Base-by-base conservation (phyloP, 352 stramenopile genomes). In the Thraustotheca clavata region DNA sequence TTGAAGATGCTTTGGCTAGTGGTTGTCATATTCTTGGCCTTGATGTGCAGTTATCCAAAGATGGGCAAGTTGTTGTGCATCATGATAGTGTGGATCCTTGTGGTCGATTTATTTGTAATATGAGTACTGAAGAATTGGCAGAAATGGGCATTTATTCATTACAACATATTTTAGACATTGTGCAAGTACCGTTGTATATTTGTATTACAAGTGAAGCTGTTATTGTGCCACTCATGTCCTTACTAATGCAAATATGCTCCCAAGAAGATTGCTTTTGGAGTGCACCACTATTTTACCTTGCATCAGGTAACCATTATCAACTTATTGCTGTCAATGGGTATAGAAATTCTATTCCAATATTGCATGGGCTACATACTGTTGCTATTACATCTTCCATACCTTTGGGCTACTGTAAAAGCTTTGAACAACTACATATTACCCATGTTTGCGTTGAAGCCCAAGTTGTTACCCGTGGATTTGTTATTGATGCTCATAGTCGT, bases 241-340 rank as follows among this genome's bases (percentile, higher is more conserved):
- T 35, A 0, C 34, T 63, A 18, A 41, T 24, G 11, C 16, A 38
- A 2, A 14, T 27, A 8, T 62, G 31, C 35, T 20, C 11, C 4
- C 35, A 62, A 14, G 26, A 63, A 11, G 9, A 11, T 24, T 26
- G 9, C 9, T 11, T 20, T 26, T 63, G 55, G 55, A 40, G 39
- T 3, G 16, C 33, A 2, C 3, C 55, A 26, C 41, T 26, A 24
- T 63, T 63, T 6, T 63, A 63, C 38, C 11, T 63, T 31, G 55
- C 55, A 20, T 63, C 55, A 0, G 55, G 55, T 11, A 63, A 63
- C 38, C 55, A 63, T 31, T 63, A 63, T 24, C 55, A 63, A 31
- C 55, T 63, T 8, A 22, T 63, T 7, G 55, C 55, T 4, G 33
- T 63, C 18, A 49, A 63, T 22, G 55, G 55, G 7, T 29, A 63